Percentiles rank a stretch among this genome's conserved stretches.
phyloP scores from a whole-genome alignment of 805 yeast species.

The Wickerhamomyces kurtzmanii region DNA sequence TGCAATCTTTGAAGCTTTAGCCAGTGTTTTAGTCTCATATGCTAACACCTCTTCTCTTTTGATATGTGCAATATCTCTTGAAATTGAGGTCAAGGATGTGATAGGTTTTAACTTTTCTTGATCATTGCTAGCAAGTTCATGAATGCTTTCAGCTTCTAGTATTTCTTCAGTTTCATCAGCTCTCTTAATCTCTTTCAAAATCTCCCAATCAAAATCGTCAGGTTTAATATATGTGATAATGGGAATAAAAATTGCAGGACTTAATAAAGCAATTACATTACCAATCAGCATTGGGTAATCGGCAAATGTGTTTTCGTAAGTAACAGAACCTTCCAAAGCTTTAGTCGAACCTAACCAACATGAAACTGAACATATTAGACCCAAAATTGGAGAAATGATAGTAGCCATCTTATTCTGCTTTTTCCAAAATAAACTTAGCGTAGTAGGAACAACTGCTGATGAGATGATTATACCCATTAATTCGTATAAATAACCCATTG shows the following conservation, averaged over 20 bases:
- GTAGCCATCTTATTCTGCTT: slow-evolving; percentile 66
- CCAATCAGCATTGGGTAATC: slow-evolving; percentile 89
- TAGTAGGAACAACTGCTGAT: slow-evolving; percentile 75
- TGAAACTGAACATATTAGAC: slow-evolving; percentile 64
- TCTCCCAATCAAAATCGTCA: slow-evolving; percentile 67
- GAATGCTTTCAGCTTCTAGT: slow-evolving; percentile 24
- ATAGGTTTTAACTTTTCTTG: slow-evolving; percentile 19
- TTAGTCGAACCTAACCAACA: slow-evolving; percentile 52
- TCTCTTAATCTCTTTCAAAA: slow-evolving; percentile 47
- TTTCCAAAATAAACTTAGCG: slow-evolving; percentile 52
- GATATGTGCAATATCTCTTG: slow-evolving; percentile 15
- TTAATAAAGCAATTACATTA: slow-evolving; percentile 70
- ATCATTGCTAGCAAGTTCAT: slow-evolving; percentile 1
- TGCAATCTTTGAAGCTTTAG: slow-evolving; percentile 52
- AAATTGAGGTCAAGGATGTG: slow-evolving; percentile 20
- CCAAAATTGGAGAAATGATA: slow-evolving; percentile 65
- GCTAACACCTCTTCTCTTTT: slow-evolving; percentile 19
- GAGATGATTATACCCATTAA: slow-evolving; percentile 87
- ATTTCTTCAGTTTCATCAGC: slow-evolving; percentile 69
- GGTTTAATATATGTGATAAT: slow-evolving; percentile 52
- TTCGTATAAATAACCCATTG: slow-evolving; percentile 82
- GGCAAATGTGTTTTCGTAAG: slow-evolving; percentile 53
- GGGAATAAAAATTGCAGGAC: slow-evolving; percentile 63
- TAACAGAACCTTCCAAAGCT: slow-evolving; percentile 29
- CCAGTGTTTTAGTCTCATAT: slow-evolving; percentile 43